phyloP scores from a whole-genome alignment of 2,329 filamentous ascomycete species.

The Stagonosporopsis rhizophila region DNA sequence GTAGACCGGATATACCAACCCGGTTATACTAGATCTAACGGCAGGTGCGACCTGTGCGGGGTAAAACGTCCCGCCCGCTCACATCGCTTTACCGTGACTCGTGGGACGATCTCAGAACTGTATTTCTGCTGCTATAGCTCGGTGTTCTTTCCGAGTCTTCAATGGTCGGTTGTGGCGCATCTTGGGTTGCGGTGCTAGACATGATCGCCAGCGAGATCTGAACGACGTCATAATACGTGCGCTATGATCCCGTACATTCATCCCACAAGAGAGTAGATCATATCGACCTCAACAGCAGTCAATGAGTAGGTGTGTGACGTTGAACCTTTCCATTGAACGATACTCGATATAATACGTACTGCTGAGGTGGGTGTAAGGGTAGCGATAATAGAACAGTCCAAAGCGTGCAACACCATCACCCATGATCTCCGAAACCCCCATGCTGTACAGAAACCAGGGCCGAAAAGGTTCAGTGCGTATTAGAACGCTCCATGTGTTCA shows the following conservation, averaged over 20 bases:
- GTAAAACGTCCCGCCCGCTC: conserved; percentile 5
- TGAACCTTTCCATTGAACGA: no score
- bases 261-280: no score
- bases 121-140: not conserved
- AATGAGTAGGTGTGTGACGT: not conserved
- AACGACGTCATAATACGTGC: not conserved
- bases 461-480: not conserved
- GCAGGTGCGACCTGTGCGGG: conserved; percentile 6
- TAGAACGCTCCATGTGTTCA: not conserved
- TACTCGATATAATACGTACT: no score
- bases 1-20: not conserved
- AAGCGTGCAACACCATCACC: not conserved
- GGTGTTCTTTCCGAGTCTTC: conserved; percentile 2
- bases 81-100: not conserved
- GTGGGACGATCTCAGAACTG: not conserved
- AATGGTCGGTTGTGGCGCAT: not conserved
- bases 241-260: not conserved
- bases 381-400: not conserved
- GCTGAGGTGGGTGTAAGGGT: not conserved
- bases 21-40: conserved; percentile 4
- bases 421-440: no score
- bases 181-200: conserved; percentile 1
- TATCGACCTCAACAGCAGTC: no score
- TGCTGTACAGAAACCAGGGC: no score
- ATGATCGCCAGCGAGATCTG: not conserved